Base-by-base conservation (phyloP, 495 filamentous ascomycete genomes). In the Neurospora terricola region DNA sequence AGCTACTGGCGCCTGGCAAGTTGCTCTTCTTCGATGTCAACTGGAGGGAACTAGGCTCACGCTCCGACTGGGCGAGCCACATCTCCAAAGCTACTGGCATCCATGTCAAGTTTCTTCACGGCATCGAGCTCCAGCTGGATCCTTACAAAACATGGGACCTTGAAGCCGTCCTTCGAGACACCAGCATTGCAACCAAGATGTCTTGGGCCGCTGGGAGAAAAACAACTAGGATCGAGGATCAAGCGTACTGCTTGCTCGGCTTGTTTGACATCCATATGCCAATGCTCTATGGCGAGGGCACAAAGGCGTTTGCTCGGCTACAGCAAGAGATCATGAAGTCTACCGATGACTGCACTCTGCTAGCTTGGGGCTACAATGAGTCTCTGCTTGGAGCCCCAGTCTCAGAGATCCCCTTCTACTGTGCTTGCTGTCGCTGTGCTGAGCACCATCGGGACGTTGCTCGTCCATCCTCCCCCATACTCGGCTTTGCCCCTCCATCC, bases 241-340 rank as follows among this genome's bases (percentile, higher is more conserved):
- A 80, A 12, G 79, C 83, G 0, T 83, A 85, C 39, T 82, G 78
- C 14, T 69, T 83, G 0, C 48, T 83, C 0, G 83, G 83, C 0
- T 78, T 85, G 0, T 83, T 85, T 4, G 73, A 70, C 2, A 73
- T 85, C 2, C 75, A 76, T n/a, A 83, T 85, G 78, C 80, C 83
- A 0, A 23, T 84, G 27, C 38, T 83, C 0, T 85, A 85, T 14
- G 83, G 83, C 10, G 82, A 84, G 23, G 81, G 81, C 0, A 0
- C 0, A 0, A 78, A 72, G 11, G 82, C 83, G 0, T 84, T 82
- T 36, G 12, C 18, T 0, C 72, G 83, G 0, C 66, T 83, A 0
- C 82, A 84, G 40, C 70, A 75, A 27, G 77, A 81, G 9, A 81
- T 83, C 1, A 76, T 82, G 23, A 76, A 78, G 16, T 38, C 75